Percentiles rank a stretch among this genome's conserved stretches.
phyloP scores from a whole-genome alignment of 2,329 filamentous ascomycete genomes.

The Fusarium vanettenii region DNA sequence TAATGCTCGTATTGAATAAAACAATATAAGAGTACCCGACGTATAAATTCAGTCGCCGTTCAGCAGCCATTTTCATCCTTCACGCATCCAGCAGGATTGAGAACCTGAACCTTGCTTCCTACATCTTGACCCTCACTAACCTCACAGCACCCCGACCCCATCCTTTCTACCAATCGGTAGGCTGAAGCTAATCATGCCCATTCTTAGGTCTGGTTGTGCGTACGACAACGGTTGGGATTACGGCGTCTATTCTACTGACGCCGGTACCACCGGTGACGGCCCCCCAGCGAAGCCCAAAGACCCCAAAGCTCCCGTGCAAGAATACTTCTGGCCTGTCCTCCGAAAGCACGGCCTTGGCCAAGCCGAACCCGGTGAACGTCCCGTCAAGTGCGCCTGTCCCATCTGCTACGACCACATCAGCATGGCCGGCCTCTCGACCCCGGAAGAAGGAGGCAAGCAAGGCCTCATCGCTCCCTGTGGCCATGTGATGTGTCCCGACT shows the following conservation, averaged over 20 bases:
- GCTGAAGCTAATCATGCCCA: neutral
- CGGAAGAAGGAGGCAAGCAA: neutral
- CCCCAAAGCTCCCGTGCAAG: neutral
- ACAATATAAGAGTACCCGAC: neutral
- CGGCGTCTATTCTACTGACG: neutral
- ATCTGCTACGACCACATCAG: neutral
- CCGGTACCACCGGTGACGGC: neutral
- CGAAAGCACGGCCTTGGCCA: neutral
- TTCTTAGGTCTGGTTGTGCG: neutral
- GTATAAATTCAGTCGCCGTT: neutral
- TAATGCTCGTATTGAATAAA: too few relatives aligned
- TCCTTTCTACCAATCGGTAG: neutral
- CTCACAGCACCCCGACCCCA: neutral
- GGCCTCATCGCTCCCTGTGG: conserved; percentile 5
- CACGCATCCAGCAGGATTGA: neutral
- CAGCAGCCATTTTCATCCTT: too few relatives aligned
- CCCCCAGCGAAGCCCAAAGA: neutral
- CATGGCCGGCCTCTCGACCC: neutral
- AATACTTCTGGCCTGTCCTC: conserved; percentile 7
- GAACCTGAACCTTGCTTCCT: neutral
- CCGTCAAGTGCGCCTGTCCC: neutral
- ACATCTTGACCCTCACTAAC: neutral
- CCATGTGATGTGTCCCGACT: conserved; percentile 7
- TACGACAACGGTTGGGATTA: neutral
- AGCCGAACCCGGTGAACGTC: neutral